Evolutionary conservation across 352 stramenopile genomes (phyloP).

Genomic region (Phytophthora tubulina): DNA sequence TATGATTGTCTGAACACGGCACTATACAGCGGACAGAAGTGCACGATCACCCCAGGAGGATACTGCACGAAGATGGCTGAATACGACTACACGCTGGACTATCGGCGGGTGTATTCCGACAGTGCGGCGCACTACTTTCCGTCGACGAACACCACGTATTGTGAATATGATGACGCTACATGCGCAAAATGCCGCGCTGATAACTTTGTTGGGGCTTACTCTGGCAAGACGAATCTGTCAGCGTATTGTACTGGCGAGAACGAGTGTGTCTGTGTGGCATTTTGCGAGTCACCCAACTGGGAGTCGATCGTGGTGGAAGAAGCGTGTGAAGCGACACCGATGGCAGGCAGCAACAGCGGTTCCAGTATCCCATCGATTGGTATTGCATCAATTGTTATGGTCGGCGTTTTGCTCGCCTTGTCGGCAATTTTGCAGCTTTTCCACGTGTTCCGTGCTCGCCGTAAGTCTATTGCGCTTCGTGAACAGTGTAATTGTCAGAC

Average conservation of each 20-base stretch:
- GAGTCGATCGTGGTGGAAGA: constrained; percentile 45
- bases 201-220: constrained; percentile 40
- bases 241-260: constrained; percentile 56
- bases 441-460: constrained; percentile 35
- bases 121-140: constrained; percentile 57
- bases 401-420: constrained; percentile 41
- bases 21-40: constrained; percentile 51
- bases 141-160: constrained; percentile 71
- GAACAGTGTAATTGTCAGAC: not conserved
- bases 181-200: constrained; percentile 40
- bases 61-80: constrained; percentile 62
- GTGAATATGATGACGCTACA: constrained; percentile 42
- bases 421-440: constrained; percentile 41
- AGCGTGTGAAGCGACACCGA: constrained; percentile 45
- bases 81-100: constrained; percentile 58
- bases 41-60: constrained; percentile 60
- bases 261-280: constrained; percentile 62
- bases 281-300: constrained; percentile 64
- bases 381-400: constrained; percentile 41
- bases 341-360: constrained; percentile 1
- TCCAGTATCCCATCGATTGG: constrained; percentile 40
- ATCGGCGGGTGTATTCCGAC: constrained; percentile 42
- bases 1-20: constrained; percentile 68
- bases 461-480: constrained; percentile 32
- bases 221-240: constrained; percentile 38